Conservation (phyloP, 169 alveolate species). For the Perkinsus olseni region DNA sequence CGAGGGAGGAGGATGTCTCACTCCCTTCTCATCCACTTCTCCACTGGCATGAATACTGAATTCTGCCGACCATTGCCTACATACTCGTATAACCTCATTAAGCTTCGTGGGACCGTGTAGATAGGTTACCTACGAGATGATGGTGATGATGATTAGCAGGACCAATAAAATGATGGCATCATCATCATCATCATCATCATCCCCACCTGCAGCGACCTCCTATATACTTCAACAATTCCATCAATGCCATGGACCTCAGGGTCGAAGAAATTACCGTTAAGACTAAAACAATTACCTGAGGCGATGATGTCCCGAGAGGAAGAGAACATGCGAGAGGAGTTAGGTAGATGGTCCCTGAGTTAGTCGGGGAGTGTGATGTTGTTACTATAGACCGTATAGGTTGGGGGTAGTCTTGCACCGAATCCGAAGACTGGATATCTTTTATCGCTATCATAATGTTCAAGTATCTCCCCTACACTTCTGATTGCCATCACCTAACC, state of each 20-base stretch:
- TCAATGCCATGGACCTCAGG: constrained; percentile 3
- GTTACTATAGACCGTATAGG: background rate
- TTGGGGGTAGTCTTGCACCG: constrained; percentile 39
- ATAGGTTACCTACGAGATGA: background rate
- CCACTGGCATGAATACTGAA: background rate
- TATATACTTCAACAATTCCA: background rate
- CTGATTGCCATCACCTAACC: constrained; percentile 31
- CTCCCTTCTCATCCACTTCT: background rate
- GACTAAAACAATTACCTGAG: constrained; percentile 1
- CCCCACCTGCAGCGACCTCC: background rate
- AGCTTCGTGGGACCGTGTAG: constrained; percentile 9
- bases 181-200: background rate
- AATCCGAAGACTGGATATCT: constrained; percentile 57
- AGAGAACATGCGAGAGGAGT: too few species aligned
- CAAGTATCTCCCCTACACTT: constrained; percentile 45
- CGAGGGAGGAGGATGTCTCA: too few species aligned
- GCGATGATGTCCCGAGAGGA: too few species aligned
- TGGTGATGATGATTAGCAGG: background rate
- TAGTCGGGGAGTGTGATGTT: too few species aligned
- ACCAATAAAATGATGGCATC: too few species aligned
- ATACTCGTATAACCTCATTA: background rate
- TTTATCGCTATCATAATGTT: constrained; percentile 58
- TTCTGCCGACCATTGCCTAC: background rate
- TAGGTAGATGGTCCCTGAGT: too few species aligned
- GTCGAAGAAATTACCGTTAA: background rate